A percentile compares a stretch with the other conserved stretches of the same genome.
Conservation (phyloP, 768 basidiomycete genomes). For the Mycena pura region DNA sequence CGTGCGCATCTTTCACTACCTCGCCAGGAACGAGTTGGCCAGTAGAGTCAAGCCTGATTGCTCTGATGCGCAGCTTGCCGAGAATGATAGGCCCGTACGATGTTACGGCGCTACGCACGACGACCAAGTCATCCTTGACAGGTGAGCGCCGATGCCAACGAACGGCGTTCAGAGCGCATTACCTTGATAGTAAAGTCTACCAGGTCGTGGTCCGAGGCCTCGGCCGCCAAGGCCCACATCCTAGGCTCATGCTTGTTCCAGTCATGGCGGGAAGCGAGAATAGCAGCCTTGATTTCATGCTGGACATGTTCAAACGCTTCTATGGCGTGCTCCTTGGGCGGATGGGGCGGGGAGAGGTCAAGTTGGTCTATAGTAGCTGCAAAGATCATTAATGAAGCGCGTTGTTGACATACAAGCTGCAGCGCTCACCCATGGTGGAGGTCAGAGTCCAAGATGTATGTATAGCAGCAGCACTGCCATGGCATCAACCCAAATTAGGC, state of each 20-base stretch:
- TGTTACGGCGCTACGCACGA: slow-evolving; percentile 60
- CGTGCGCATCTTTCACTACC: slow-evolving; percentile 12
- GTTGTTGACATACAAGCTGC: not conserved
- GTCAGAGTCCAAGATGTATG: slow-evolving; percentile 10
- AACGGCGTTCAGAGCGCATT: slow-evolving; percentile 8
- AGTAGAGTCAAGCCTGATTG: slow-evolving; percentile 44
- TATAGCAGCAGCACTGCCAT: not conserved
- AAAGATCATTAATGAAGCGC: not conserved
- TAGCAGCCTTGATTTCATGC: slow-evolving; percentile 65
- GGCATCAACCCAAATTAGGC: not conserved
- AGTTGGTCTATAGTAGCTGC: slow-evolving; percentile 66
- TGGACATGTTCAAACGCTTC: slow-evolving; percentile 68
- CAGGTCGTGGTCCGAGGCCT: slow-evolving; percentile 59
- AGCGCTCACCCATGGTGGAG: slow-evolving; percentile 30
- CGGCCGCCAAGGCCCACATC: slow-evolving; percentile 71
- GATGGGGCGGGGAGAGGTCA: slow-evolving; percentile 62
- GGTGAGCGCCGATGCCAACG: slow-evolving; percentile 8
- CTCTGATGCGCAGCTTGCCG: slow-evolving; percentile 78
- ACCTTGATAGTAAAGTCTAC: slow-evolving; percentile 59
- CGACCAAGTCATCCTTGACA: slow-evolving; percentile 45
- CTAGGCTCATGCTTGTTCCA: slow-evolving; percentile 78
- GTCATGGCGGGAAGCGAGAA: slow-evolving; percentile 67
- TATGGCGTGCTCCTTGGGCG: slow-evolving; percentile 64
- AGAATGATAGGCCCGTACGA: slow-evolving; percentile 75
- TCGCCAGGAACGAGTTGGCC: slow-evolving; percentile 12